Evolutionary conservation across 1,139 yeast species (phyloP).

Genomic region (Suhomyces wounanorum): DNA sequence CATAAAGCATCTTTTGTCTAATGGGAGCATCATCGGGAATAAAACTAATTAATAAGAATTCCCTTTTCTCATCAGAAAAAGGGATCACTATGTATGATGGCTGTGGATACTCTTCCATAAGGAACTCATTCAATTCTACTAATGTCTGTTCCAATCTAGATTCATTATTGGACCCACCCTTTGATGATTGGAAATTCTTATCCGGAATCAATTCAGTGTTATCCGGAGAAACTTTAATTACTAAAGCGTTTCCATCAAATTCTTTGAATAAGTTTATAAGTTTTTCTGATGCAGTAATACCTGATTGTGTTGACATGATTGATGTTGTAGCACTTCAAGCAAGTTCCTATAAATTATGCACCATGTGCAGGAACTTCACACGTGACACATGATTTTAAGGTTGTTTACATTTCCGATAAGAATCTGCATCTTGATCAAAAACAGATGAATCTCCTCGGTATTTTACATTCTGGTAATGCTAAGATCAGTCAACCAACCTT

Average conservation of each 20-base stretch:
- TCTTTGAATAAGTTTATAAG: constrained; percentile 37
- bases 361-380: background rate
- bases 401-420: constrained; percentile 12
- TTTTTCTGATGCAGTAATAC: constrained; percentile 56
- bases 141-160: constrained; percentile 38
- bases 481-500: constrained; percentile 44
- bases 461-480: constrained; percentile 5
- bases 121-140: constrained; percentile 31
- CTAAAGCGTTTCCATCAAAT: constrained; percentile 28
- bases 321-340: background rate
- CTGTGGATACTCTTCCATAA: constrained; percentile 42
- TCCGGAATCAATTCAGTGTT: constrained; percentile 48
- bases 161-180: constrained; percentile 16
- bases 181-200: constrained; percentile 4
- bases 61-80: constrained; percentile 29
- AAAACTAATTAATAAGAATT: constrained; percentile 67
- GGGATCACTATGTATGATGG: constrained; percentile 64
- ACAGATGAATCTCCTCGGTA: constrained; percentile 9
- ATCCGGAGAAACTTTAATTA: constrained; percentile 47
- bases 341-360: background rate
- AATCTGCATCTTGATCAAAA: background rate
- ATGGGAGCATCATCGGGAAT: constrained; percentile 89
- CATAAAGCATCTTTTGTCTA: constrained; percentile 88
- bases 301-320: constrained; percentile 70
- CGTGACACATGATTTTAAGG: background rate